Evolutionary conservation across 2,329 filamentous ascomycete species (phyloP).

Genomic region (Penicillium thymicola): DNA sequence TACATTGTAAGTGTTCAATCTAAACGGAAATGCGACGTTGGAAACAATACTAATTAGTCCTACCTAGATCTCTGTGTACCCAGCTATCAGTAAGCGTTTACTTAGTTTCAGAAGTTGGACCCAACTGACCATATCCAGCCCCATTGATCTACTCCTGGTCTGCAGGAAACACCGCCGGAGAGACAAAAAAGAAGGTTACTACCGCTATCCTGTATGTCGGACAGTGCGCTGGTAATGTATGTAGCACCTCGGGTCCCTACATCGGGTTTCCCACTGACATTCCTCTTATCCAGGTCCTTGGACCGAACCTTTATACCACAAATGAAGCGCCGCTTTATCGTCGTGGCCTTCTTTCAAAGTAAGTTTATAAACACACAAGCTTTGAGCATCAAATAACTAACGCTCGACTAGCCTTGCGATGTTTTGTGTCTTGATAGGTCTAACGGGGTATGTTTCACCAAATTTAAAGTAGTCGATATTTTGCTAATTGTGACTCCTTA

Average conservation of each 20-base stretch:
- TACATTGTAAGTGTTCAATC: conserved; percentile 42
- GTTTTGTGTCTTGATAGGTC: conserved; percentile 57
- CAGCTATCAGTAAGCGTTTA: conserved; percentile 50
- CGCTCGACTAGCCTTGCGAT: conserved; percentile 48
- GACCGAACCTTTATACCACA: conserved; percentile 62
- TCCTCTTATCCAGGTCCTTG: conserved; percentile 48
- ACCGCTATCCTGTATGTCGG: conserved; percentile 65
- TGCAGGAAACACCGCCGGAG: conserved; percentile 59
- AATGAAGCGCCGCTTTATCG: conserved; percentile 58
- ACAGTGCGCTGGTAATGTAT: conserved; percentile 60
- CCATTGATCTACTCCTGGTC: conserved; percentile 71
- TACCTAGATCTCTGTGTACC: conserved; percentile 54
- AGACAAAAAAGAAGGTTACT: conserved; percentile 67
- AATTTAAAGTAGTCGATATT: not conserved
- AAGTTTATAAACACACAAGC: conserved; percentile 3
- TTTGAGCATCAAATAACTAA: conserved; percentile 7
- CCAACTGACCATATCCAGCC: conserved; percentile 36
- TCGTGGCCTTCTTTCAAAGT: conserved; percentile 58
- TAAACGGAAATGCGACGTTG: not conserved
- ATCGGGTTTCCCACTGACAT: not conserved
- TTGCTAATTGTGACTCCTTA: conserved; percentile 7
- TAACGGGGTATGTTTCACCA: conserved; percentile 42
- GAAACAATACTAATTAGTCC: not conserved
- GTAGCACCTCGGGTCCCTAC: not conserved
- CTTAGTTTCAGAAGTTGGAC: not conserved